Percentiles rank a stretch among this genome's conserved stretches.
Evolutionary conservation across 1,284 basidiomycete genomes (phyloP).

Genomic region (Pseudozyma sp.): DNA sequence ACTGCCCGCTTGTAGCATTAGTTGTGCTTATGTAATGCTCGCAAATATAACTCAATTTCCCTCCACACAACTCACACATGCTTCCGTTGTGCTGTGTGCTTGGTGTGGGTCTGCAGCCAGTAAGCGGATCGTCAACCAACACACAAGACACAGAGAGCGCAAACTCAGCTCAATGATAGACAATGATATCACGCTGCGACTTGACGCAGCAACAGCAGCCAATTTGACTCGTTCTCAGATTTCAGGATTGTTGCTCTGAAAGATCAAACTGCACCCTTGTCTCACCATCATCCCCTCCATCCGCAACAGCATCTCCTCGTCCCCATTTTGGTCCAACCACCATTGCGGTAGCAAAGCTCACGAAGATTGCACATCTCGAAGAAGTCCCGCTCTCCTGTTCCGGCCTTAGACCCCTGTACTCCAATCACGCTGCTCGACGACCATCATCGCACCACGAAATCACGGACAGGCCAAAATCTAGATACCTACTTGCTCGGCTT

Average conservation of each 20-base stretch:
- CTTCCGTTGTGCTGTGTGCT: too few species aligned
- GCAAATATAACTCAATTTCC: background rate
- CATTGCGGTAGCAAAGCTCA: too few species aligned
- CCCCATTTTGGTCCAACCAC: background rate
- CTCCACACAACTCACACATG: too few species aligned
- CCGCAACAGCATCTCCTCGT: background rate
- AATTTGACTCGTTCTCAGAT: too few species aligned
- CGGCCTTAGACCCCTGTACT: background rate
- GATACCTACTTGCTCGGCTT: background rate
- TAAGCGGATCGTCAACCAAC: too few species aligned
- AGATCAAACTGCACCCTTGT: constrained; percentile 6
- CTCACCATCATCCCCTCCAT: constrained; percentile 4
- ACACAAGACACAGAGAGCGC: too few species aligned
- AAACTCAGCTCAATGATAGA: background rate
- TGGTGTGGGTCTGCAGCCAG: too few species aligned
- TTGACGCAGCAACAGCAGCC: background rate
- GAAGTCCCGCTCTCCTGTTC: background rate
- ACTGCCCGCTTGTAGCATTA: background rate
- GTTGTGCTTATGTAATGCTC: background rate
- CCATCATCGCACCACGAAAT: background rate
- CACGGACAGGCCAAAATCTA: background rate
- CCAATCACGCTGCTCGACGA: background rate
- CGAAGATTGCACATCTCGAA: too few species aligned
- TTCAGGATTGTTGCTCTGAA: too few species aligned
- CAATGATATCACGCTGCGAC: constrained; percentile 9